These are phyloP conservation scores for Tuber borchii DNA, from an alignment of 495 filamentous ascomycete genomes.

Conservation along the genomic window DNA sequence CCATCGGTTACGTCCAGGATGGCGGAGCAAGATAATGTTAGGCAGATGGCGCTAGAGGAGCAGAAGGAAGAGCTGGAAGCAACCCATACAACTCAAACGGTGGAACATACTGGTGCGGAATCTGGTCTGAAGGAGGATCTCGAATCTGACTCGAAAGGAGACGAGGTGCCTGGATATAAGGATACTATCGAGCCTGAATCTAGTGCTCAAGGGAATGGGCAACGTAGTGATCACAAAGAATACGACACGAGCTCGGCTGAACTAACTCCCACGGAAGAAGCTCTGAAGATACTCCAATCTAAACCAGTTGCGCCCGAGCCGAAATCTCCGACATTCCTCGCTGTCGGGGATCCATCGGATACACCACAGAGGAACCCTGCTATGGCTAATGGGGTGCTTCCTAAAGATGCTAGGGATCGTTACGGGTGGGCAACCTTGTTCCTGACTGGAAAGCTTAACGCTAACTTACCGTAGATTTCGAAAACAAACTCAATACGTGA, in stretches of 20 bases:
- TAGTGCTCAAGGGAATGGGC: neutral
- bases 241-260: neutral
- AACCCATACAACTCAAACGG: neutral
- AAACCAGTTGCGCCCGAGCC: neutral
- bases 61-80: conserved; percentile 19
- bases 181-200: neutral
- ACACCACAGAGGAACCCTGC: conserved; percentile 21
- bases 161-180: conserved; percentile 3
- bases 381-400: conserved; percentile 24
- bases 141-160: conserved; percentile 5
- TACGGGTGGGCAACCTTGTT: conserved; percentile 45
- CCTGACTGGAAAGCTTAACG: conserved; percentile 39
- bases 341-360: conserved; percentile 24
- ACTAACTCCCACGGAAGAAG: neutral
- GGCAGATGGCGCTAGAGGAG: conserved; percentile 16
- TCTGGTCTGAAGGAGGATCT: neutral
- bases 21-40: conserved; percentile 17
- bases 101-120: neutral
- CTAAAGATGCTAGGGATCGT: conserved; percentile 46
- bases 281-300: neutral
- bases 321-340: neutral
- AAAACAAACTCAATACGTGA: conserved; percentile 76
- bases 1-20: conserved; percentile 21
- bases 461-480: conserved; percentile 74
- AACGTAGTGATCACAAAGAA: neutral